These are phyloP conservation scores for Nepenthes gracilis DNA, from an alignment of 148 eudicot genomes.

Conservation along the genomic window DNA sequence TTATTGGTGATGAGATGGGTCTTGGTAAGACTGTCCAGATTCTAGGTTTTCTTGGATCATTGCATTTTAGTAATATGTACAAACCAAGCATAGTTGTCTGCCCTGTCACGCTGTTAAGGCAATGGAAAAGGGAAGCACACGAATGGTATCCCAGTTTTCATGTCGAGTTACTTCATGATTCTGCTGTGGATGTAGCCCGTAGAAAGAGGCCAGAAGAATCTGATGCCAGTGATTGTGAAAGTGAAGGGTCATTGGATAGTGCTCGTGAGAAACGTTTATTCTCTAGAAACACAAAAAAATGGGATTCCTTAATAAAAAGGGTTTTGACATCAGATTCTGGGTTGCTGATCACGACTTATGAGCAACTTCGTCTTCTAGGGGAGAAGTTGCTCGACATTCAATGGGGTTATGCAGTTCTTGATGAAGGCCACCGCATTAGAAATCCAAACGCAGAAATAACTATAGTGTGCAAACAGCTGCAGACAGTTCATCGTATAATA, in stretches of 20 bases:
- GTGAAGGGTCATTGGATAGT: constrained; percentile 47
- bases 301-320: constrained; percentile 77
- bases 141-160: constrained; percentile 88
- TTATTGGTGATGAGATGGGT: constrained; percentile 99
- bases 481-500: constrained; percentile 96
- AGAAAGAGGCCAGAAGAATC: constrained; percentile 44
- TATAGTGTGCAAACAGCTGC: constrained; percentile 91
- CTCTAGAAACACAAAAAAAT: constrained; percentile 39
- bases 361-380: constrained; percentile 85
- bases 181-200: constrained; percentile 44
- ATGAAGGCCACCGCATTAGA: constrained; percentile 96
- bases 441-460: constrained; percentile 98
- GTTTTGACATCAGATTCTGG: constrained; percentile 73
- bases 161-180: constrained; percentile 93
- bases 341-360: constrained; percentile 86
- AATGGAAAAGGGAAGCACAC: constrained; percentile 91
- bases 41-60: constrained; percentile 73
- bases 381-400: constrained; percentile 70
- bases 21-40: constrained; percentile 99
- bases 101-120: constrained; percentile 89
- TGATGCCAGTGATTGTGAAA: constrained; percentile 60
- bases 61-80: constrained; percentile 90
- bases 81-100: constrained; percentile 90
- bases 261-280: constrained; percentile 27
- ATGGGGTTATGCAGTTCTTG: constrained; percentile 98